Evolutionary conservation across 306 rosid species (phyloP), one percentile per base, ranked within the genome.

Genomic region (Pyrus pyrifolia): DNA sequence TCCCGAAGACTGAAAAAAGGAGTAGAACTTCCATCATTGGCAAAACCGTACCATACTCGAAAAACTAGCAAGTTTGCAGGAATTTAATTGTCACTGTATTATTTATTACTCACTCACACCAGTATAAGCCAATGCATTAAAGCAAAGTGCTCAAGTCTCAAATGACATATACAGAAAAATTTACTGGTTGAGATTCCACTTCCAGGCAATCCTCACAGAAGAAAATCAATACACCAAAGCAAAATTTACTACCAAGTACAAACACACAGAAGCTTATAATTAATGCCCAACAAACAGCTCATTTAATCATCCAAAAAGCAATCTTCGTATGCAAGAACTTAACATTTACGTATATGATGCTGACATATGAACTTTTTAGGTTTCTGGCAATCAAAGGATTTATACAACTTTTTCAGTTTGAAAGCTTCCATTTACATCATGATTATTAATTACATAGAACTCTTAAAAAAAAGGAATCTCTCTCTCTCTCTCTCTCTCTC

Each of bases 121-220:
- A 62, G 29, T 6, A 27, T 21, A 31, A 35, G 77, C 21, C 29
- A 49, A 60, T 21, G 52, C 44, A 15, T 11, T 13, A 21, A 73
- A 22, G 73, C 31, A 63, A 70, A 38, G 70, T 44, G 63, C 57
- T 72, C 49, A 40, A 21, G 33, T 19, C 13, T 22, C 35, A 6
- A 23, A 31, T 22, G 15, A 51, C n/a, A 63, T 8, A 15, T 8
- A 31, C 45, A 64, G 45, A 17, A 61, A 61, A 61, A 15, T 0
- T 14, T 61, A 5, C 30, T 17, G 0, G 10, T 61, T 27, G 35
- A 21, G 59, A 70, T 70, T 14, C 29, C 78, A 66, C 25, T 70
- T 14, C 29, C 78, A 66, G 33, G 71, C 78, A 68, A 76, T 77
- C 72, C 75, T 71, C 64, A 52, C 68, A 46, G 15, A 71, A 71